Evolutionary conservation across 352 stramenopile genomes (phyloP).

Genomic region (Phytopythium aichiense): DNA sequence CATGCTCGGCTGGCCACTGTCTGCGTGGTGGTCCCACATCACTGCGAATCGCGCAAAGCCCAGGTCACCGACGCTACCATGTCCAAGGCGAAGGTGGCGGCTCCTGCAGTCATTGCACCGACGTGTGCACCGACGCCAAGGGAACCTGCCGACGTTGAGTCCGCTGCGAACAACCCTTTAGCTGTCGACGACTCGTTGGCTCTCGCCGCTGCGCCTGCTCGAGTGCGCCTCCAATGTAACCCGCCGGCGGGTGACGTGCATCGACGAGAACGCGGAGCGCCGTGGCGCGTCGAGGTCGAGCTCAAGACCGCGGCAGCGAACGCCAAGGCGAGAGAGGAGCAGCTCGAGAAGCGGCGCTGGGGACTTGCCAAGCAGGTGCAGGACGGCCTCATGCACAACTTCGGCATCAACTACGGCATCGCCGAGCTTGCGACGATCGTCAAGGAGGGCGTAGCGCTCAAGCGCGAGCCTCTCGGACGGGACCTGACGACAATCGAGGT

Average conservation of each 20-base stretch:
- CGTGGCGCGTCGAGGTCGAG: slow-evolving; percentile 46
- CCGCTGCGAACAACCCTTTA: not conserved
- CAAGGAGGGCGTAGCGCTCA: slow-evolving; percentile 48
- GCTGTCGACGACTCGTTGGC: slow-evolving; percentile 17
- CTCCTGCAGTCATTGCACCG: not conserved
- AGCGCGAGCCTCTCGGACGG: slow-evolving; percentile 12
- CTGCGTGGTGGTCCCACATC: not conserved
- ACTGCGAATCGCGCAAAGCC: not conserved
- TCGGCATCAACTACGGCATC: slow-evolving; percentile 67
- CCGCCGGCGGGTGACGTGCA: slow-evolving; percentile 61
- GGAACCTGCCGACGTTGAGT: not conserved
- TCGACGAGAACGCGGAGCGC: slow-evolving; percentile 38
- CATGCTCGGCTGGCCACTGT: not conserved
- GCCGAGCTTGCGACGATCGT: slow-evolving; percentile 57
- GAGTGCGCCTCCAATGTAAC: slow-evolving; percentile 53
- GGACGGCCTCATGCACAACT: slow-evolving; percentile 63
- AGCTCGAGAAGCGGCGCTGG: slow-evolving; percentile 66
- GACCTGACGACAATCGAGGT: slow-evolving; percentile 49
- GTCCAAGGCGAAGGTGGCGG: slow-evolving; percentile 4
- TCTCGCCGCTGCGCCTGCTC: slow-evolving; percentile 9
- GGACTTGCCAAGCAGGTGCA: slow-evolving; percentile 73
- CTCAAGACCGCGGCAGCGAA: slow-evolving; percentile 38
- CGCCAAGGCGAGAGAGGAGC: slow-evolving; percentile 41
- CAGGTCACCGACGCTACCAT: not conserved
- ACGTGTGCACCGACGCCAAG: not conserved